Conservation (phyloP, 768 basidiomycete genomes). For the Fistulinella prunicolor region DNA sequence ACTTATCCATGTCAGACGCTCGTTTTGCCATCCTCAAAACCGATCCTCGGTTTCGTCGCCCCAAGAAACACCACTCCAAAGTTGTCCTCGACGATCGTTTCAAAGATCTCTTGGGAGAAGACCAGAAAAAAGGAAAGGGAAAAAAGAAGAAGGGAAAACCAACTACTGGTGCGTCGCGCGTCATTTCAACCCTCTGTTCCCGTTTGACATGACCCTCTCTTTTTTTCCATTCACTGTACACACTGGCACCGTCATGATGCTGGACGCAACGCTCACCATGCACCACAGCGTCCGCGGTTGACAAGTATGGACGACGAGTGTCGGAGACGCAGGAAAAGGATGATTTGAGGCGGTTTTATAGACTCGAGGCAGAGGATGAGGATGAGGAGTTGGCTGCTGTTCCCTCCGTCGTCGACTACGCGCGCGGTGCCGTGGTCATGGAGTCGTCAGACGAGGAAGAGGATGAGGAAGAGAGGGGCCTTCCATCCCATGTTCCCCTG, state of each 20-base stretch:
- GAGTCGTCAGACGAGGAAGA: slow-evolving; percentile 85
- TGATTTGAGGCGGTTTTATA: slow-evolving; percentile 78
- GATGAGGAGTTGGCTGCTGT: slow-evolving; percentile 17
- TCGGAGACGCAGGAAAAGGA: slow-evolving; percentile 70
- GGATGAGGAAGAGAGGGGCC: slow-evolving; percentile 15
- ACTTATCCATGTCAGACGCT: slow-evolving; percentile 79
- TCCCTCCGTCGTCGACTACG: slow-evolving; percentile 63
- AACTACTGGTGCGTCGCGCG: slow-evolving; percentile 19
- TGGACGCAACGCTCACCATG: too few species aligned
- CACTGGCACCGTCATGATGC: too few species aligned
- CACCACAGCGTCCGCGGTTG: slow-evolving; percentile 58
- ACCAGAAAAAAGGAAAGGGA: slow-evolving; percentile 35
- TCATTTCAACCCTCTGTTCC: too few species aligned
- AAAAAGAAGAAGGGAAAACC: slow-evolving; percentile 35
- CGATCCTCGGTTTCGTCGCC: slow-evolving; percentile 89
- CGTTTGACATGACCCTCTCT: background rate
- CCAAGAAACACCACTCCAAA: slow-evolving; percentile 76
- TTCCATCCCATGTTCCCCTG: background rate
- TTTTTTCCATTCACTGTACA: too few species aligned
- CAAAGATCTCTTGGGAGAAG: slow-evolving; percentile 69
- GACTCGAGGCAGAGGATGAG: slow-evolving; percentile 45
- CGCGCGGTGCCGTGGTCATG: slow-evolving; percentile 84
- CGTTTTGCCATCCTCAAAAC: slow-evolving; percentile 84
- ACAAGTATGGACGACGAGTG: slow-evolving; percentile 85
- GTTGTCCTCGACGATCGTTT: slow-evolving; percentile 92